Conservation (phyloP, 495 filamentous ascomycete genomes). For the Neurospora sp. region DNA sequence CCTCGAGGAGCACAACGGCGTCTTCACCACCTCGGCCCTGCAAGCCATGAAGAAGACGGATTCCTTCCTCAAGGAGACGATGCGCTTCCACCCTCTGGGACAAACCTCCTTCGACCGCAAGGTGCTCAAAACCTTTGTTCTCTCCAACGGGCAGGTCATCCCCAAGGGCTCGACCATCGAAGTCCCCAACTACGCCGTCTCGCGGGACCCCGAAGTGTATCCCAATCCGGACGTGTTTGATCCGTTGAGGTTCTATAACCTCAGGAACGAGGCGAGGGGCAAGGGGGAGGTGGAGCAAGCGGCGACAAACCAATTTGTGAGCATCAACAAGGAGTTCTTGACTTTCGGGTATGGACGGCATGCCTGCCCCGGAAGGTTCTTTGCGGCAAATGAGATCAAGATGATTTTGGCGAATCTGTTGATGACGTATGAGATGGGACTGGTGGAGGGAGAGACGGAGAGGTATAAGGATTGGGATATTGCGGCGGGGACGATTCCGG, state of each 20-base stretch:
- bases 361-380: conserved; percentile 52
- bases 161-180: conserved; percentile 27
- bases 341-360: conserved; percentile 45
- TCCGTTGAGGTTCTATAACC: conserved; percentile 37
- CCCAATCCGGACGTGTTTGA: conserved; percentile 33
- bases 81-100: conserved; percentile 14
- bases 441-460: conserved; percentile 12
- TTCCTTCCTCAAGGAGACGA: conserved; percentile 26
- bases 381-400: conserved; percentile 45
- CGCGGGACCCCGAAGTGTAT: conserved; percentile 19
- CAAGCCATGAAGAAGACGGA: conserved; percentile 28
- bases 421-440: conserved; percentile 45
- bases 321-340: conserved; percentile 26
- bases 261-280: conserved; percentile 27
- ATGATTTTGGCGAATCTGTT: conserved; percentile 44
- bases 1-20: conserved; percentile 17
- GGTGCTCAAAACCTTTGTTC: conserved; percentile 26
- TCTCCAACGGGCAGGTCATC: conserved; percentile 31
- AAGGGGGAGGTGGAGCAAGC: conserved; percentile 18
- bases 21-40: conserved; percentile 18
- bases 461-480: conserved; percentile 11
- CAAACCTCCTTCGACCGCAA: conserved; percentile 25
- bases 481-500: conserved; percentile 9
- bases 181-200: conserved; percentile 29
- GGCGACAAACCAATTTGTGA: conserved; percentile 32